Conservation (phyloP, 2,329 filamentous ascomycete genomes). For the Xylariaceae sp. region DNA sequence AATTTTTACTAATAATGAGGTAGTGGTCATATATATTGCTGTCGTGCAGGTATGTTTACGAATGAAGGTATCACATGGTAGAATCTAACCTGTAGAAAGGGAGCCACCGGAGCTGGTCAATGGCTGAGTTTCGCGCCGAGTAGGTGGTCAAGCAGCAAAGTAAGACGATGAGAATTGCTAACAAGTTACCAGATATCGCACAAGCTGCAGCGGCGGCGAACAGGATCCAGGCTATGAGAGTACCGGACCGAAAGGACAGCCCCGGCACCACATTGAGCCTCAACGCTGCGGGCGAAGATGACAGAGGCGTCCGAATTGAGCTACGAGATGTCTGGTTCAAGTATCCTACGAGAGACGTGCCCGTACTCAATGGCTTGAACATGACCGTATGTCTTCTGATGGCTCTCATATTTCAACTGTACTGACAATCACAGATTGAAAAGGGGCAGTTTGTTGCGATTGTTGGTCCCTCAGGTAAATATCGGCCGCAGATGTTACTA, state of each 20-base stretch:
- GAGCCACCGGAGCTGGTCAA: conserved; percentile 61
- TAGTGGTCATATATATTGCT: conserved; percentile 57
- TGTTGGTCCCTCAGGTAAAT: conserved; percentile 58
- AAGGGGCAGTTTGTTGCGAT: conserved; percentile 66
- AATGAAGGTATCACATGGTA: no score
- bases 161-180: no score
- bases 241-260: conserved; percentile 34
- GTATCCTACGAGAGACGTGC: conserved; percentile 53
- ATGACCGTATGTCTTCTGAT: conserved; percentile 41
- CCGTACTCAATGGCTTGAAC: conserved; percentile 55
- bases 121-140: conserved; percentile 62
- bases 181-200: conserved; percentile 42
- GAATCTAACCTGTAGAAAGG: conserved; percentile 19
- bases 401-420: neutral
- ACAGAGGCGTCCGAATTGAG: conserved; percentile 51
- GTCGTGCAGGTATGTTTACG: conserved; percentile 55
- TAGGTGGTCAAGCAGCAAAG: conserved; percentile 19
- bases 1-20: conserved; percentile 11
- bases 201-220: conserved; percentile 56
- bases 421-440: conserved; percentile 39
- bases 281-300: conserved; percentile 36
- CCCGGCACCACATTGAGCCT: conserved; percentile 28
- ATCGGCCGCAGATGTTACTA: neutral
- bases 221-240: conserved; percentile 47
- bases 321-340: conserved; percentile 53